These are phyloP conservation scores for Ustilago shanxiensis DNA, from an alignment of 1,284 basidiomycete species.

Conservation along the genomic window DNA sequence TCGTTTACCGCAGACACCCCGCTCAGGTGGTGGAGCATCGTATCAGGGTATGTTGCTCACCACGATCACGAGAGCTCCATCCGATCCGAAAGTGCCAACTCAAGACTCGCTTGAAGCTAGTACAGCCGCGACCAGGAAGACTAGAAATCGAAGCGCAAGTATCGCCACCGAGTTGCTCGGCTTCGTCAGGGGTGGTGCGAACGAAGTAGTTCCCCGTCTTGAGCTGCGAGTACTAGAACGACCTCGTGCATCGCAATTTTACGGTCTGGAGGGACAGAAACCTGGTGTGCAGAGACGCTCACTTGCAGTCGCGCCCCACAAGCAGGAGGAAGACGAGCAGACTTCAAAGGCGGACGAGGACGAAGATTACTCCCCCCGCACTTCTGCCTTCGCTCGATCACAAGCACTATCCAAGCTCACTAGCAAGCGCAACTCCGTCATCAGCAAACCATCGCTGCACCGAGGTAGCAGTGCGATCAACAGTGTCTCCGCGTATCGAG, in stretches of 20 bases:
- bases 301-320: slow-evolving; percentile 15
- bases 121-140: neutral
- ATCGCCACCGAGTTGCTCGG: slow-evolving; percentile 25
- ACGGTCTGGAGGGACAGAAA: slow-evolving; percentile 1
- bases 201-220: slow-evolving; percentile 31
- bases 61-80: slow-evolving; percentile 23
- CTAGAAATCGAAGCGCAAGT: slow-evolving; percentile 20
- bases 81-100: neutral
- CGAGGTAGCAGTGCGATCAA: neutral
- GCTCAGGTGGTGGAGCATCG: slow-evolving; percentile 6
- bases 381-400: slow-evolving; percentile 10
- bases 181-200: slow-evolving; percentile 32
- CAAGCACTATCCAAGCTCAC: slow-evolving; percentile 19
- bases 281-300: slow-evolving; percentile 12
- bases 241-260: slow-evolving; percentile 18
- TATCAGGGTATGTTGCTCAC: slow-evolving; percentile 39
- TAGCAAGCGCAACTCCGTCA: slow-evolving; percentile 8
- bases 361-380: slow-evolving; percentile 18
- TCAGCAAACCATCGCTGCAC: neutral
- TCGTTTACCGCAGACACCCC: slow-evolving; percentile 17
- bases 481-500: neutral
- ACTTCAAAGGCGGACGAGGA: neutral
- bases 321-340: slow-evolving; percentile 2
- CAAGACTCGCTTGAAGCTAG: neutral
- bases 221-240: slow-evolving; percentile 33